Conservation (phyloP, 106 monocot species). For the Phalaenopsis equestris region DNA sequence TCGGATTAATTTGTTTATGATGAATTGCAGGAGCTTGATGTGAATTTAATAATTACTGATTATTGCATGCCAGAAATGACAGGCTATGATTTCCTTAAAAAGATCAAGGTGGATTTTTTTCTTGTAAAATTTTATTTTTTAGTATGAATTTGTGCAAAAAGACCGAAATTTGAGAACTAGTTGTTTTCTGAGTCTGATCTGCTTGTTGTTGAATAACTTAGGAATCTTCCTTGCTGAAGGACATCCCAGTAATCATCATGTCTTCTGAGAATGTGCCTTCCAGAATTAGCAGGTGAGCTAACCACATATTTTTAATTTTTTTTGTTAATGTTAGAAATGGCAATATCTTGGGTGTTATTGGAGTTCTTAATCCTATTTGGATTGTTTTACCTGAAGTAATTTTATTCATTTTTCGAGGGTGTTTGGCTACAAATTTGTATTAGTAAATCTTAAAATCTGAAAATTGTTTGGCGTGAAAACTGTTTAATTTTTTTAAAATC, state of each 20-base stretch:
- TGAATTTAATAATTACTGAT: constrained; percentile 70
- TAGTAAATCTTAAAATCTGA: too few species aligned
- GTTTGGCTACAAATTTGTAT: too few species aligned
- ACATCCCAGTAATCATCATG: constrained; percentile 93
- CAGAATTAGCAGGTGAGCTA: constrained; percentile 69
- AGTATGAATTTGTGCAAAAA: too few species aligned
- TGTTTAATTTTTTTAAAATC: too few species aligned
- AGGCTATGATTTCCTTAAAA: constrained; percentile 82
- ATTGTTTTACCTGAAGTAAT: background rate
- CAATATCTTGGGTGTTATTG: background rate
- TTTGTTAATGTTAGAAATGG: background rate
- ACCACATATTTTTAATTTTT: too few species aligned
- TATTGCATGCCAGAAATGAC: constrained; percentile 92
- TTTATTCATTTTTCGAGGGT: background rate
- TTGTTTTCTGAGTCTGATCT: background rate
- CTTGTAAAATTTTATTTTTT: too few species aligned
- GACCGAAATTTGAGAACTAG: background rate
- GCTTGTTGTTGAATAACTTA: constrained; percentile 14
- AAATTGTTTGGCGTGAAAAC: too few species aligned
- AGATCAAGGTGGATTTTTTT: constrained; percentile 46
- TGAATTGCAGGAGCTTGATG: constrained; percentile 51
- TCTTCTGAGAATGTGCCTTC: constrained; percentile 92
- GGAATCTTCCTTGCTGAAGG: constrained; percentile 69
- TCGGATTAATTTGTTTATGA: background rate
- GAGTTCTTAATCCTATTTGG: background rate